phyloP scores from a whole-genome alignment of 495 filamentous ascomycete genomes.

The Xylaria telfairii region DNA sequence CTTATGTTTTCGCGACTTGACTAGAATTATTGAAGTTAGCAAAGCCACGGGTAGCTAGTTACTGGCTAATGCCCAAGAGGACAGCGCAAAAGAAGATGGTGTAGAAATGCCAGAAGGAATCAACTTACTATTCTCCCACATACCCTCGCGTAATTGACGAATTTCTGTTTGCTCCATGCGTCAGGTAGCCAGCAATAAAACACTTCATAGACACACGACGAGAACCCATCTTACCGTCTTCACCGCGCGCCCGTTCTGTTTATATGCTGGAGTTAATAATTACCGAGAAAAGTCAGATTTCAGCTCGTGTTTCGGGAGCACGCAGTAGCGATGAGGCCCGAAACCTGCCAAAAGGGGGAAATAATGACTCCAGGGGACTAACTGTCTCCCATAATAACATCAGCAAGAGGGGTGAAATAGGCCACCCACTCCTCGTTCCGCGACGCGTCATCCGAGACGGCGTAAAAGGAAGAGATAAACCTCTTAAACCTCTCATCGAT shows the following conservation, averaged over 20 bases:
- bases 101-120: neutral
- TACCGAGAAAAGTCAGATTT: too few species aligned
- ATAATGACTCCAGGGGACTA: too few species aligned
- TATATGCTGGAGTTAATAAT: too few species aligned
- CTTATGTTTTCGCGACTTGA: slow-evolving; percentile 39
- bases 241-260: slow-evolving; percentile 38
- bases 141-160: slow-evolving; percentile 30
- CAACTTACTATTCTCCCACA: slow-evolving; percentile 33
- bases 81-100: neutral
- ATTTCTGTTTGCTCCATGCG: slow-evolving; percentile 28
- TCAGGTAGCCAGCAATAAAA: neutral
- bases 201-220: neutral
- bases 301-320: too few species aligned
- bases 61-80: neutral
- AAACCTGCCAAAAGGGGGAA: too few species aligned
- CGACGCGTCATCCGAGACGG: slow-evolving; percentile 43
- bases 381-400: slow-evolving; percentile 42
- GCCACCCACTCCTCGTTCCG: slow-evolving; percentile 47
- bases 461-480: slow-evolving; percentile 47
- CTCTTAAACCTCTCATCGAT: slow-evolving; percentile 33
- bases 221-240: slow-evolving; percentile 33
- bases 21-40: slow-evolving; percentile 26
- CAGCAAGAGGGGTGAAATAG: slow-evolving; percentile 43
- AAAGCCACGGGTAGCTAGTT: slow-evolving; percentile 10
- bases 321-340: too few species aligned